Evolutionary conservation across 805 yeast genomes (phyloP).

Genomic region (Ogataea philodendri): DNA sequence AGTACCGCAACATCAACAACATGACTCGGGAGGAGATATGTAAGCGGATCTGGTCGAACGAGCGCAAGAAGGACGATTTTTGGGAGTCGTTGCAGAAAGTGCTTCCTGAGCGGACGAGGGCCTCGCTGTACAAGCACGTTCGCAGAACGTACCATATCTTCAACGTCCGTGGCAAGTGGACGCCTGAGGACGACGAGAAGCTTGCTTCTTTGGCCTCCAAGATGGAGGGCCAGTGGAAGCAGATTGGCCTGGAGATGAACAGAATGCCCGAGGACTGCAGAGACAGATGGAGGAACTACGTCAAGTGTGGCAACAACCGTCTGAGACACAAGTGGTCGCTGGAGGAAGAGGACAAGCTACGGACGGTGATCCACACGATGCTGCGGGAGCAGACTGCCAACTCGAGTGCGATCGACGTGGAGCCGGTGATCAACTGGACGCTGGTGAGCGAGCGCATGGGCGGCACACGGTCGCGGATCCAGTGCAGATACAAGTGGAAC

Average conservation of each 20-base stretch:
- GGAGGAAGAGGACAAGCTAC: conserved; percentile 73
- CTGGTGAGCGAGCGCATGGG: conserved; percentile 85
- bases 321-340: conserved; percentile 76
- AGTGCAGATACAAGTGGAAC: conserved; percentile 94
- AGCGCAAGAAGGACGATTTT: conserved; percentile 80
- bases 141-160: conserved; percentile 86
- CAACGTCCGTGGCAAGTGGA: conserved; percentile 88
- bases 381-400: conserved; percentile 37
- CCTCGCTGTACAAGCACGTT: conserved; percentile 90
- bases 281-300: conserved; percentile 94
- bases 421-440: conserved; percentile 80
- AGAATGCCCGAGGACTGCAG: conserved; percentile 98
- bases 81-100: conserved; percentile 84
- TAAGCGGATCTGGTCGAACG: conserved; percentile 83
- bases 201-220: conserved; percentile 61
- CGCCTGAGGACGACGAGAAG: conserved; percentile 70
- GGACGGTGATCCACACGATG: conserved; percentile 52
- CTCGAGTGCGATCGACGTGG: conserved; percentile 24
- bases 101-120: conserved; percentile 80
- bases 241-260: conserved; percentile 73
- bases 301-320: conserved; percentile 82
- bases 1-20: conserved; percentile 62
- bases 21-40: conserved; percentile 69
- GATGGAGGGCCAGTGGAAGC: conserved; percentile 84
- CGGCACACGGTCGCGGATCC: conserved; percentile 85